phyloP scores from a whole-genome alignment of 2,329 filamentous ascomycete genomes.

The Colletotrichum eleusines region DNA sequence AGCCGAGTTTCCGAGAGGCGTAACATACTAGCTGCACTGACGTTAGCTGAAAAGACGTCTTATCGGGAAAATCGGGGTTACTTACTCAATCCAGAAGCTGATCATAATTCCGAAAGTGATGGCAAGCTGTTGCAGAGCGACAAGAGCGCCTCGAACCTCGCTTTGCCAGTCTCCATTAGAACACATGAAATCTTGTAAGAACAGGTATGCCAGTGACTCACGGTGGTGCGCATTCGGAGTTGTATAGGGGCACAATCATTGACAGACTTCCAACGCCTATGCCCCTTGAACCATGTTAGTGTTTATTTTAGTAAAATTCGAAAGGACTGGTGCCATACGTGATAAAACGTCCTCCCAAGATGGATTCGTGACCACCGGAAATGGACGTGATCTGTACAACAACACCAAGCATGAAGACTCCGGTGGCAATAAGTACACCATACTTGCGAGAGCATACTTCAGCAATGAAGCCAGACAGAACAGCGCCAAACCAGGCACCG shows the following conservation, averaged over 20 bases:
- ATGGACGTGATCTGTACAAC: slow-evolving; percentile 75
- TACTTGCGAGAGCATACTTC: slow-evolving; percentile 78
- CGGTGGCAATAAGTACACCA: slow-evolving; percentile 73
- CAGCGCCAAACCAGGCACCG: slow-evolving; percentile 80
- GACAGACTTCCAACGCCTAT: slow-evolving; percentile 77
- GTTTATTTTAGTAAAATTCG: accelerated
- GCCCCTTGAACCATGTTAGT: slow-evolving; percentile 53
- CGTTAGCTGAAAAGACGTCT: slow-evolving; percentile 2
- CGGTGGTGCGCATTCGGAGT: slow-evolving; percentile 60
- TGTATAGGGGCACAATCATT: slow-evolving; percentile 73
- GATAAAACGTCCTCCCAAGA: slow-evolving; percentile 79
- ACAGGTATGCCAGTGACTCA: slow-evolving; percentile 41
- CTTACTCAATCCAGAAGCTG: slow-evolving; percentile 72
- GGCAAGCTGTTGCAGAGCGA: slow-evolving; percentile 63
- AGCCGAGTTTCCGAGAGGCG: not conserved
- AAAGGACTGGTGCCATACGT: slow-evolving; percentile 58
- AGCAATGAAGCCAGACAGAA: slow-evolving; percentile 78
- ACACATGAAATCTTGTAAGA: accelerated
- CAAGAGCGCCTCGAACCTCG: slow-evolving; percentile 57
- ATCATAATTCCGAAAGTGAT: slow-evolving; percentile 75
- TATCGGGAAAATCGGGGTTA: slow-evolving; percentile 22
- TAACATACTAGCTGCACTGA: slow-evolving; percentile 21
- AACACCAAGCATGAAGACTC: slow-evolving; percentile 78
- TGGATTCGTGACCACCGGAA: slow-evolving; percentile 65
- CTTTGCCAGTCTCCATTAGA: slow-evolving; percentile 35